A percentile compares a stretch with the other conserved stretches of the same genome.
phyloP scores from a whole-genome alignment of 768 basidiomycete genomes.

The Chalciporus chontae region DNA sequence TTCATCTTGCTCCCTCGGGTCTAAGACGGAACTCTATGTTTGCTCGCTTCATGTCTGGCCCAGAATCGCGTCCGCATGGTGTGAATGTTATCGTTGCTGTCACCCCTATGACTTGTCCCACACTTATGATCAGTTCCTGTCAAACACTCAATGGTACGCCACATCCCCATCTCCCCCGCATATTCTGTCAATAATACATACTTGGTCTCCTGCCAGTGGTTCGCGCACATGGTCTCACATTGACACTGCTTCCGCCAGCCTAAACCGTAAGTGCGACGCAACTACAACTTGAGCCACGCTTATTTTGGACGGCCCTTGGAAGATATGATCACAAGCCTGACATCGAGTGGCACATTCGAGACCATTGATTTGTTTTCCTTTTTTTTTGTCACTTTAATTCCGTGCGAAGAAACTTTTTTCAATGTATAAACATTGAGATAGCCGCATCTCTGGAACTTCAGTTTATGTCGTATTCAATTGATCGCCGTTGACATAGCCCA shows the following conservation, averaged over 20 bases:
- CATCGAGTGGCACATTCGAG: neutral
- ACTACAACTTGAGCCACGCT: neutral
- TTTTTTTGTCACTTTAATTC: constrained; percentile 14
- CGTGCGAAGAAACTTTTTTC: constrained; percentile 18
- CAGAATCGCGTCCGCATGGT: constrained; percentile 19
- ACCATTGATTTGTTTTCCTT: constrained; percentile 12
- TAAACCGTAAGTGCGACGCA: constrained; percentile 8
- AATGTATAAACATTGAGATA: constrained; percentile 1
- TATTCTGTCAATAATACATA: neutral
- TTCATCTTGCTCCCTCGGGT: constrained; percentile 22
- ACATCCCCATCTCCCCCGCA: constrained; percentile 3
- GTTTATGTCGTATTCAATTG: constrained; percentile 33
- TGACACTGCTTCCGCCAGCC: constrained; percentile 13
- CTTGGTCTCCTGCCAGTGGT: neutral
- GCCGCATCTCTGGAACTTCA: constrained; percentile 25
- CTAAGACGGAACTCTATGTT: constrained; percentile 29
- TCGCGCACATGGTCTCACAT: neutral
- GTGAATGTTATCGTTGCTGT: constrained; percentile 13
- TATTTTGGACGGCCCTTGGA: constrained; percentile 11
- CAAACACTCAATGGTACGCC: constrained; percentile 6
- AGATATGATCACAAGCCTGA: constrained; percentile 2
- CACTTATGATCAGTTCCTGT: constrained; percentile 15
- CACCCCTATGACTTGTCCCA: constrained; percentile 19
- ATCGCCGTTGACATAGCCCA: constrained; percentile 33
- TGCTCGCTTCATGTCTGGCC: constrained; percentile 24